Evolutionary conservation across 2,329 filamentous ascomycete genomes (phyloP), one percentile per base, ranked within the genome.

Genomic region (Drechslerella stenobrocha): DNA sequence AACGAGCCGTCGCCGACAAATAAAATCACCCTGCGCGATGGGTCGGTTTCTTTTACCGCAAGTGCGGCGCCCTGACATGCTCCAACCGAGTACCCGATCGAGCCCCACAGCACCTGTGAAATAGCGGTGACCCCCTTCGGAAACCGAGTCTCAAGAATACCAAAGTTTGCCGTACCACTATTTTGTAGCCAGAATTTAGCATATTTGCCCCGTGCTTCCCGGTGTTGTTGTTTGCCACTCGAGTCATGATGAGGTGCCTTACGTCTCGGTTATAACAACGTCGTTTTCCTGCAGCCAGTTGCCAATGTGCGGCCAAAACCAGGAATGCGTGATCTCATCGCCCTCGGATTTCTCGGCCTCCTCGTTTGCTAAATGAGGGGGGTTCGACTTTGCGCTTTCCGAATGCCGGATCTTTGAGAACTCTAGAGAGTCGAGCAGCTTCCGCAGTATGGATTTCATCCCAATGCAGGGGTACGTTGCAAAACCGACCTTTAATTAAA

Each of bases 1-100:
- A 95, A 86, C 60, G 86, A 89, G 24, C 90, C 90, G 73, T 96
- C 90, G 22, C 90, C 90, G n/a, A 90, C 89, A 74, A 95, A 91
- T 34, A 95, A 80, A 45, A 96, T 86, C 0, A 87, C 90, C 65
- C 90, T 79, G 23, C 77, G 81, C 23, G 84, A 78, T 30, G 76
- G 76, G 2, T 78, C 79, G 34, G 78, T 77, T 74, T 93, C 89
- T 72, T 84, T 85, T 0, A 85, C 83, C 0, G 88, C 90, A 8
- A 93, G 80, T 0, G 87, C 88, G 15, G 89, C 90, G 37, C 85
- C 85, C 73, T 85, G 83, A 30, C 80, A 80, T 2, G 84, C 79
- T 22, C 83, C 84, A 2, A 86, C 81, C 0, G 83, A 82, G 73
- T 85, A 87, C 0, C 85, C 85, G 70, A 87, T 87, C 44, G 80